Evolutionary conservation across 176 grass and related monocot genomes (phyloP), one percentile per base, ranked within the genome.

Genomic region (Melocanna baccifera): DNA sequence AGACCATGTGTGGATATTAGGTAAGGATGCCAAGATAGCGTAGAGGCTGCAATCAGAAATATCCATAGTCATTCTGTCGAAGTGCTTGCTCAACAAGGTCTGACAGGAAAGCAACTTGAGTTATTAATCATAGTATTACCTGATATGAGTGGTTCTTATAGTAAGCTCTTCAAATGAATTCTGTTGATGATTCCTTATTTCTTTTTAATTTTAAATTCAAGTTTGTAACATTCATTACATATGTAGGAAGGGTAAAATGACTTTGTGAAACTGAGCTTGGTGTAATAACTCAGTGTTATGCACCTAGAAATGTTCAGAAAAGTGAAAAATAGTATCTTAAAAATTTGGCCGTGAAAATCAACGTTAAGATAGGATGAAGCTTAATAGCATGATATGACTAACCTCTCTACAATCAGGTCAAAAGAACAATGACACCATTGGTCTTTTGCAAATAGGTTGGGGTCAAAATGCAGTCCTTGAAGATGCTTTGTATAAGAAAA

Each of bases 331-430:
- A 92, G 15, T 95, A 87, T 83, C 83, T 92, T 40, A 80, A 89
- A 92, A 95, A 98, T 85, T 75, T 93, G 43, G 85, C 89, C 32
- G 67, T 95, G 69, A 98, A 95, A 91, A 95, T 98, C 59, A 98
- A 98, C 46, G 86, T 92, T 12, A 98, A 98, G 96, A 93, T 98
- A 81, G 41, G 79, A 58, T 62, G 10, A 32, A n/a, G 1, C 23
- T 76, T 65, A 26, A n/a, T 25, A 58, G 39, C 36, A 5, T 28
- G 66, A 13, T 78, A 18, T 67, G 11, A n/a, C 59, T 80, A 67
- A n/a, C 28, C 30, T 47, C 10, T n/a, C 4, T 48, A 30, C 36
- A 37, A 25, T 46, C 48, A 62, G 32, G 12, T 23, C 1, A 1
- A 34, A 22, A 40, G 11, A 61, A 81, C 18, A 29, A 34, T 85